Evolutionary conservation across 495 filamentous ascomycete genomes (phyloP).

Genomic region (Xeromyces bisporus): DNA sequence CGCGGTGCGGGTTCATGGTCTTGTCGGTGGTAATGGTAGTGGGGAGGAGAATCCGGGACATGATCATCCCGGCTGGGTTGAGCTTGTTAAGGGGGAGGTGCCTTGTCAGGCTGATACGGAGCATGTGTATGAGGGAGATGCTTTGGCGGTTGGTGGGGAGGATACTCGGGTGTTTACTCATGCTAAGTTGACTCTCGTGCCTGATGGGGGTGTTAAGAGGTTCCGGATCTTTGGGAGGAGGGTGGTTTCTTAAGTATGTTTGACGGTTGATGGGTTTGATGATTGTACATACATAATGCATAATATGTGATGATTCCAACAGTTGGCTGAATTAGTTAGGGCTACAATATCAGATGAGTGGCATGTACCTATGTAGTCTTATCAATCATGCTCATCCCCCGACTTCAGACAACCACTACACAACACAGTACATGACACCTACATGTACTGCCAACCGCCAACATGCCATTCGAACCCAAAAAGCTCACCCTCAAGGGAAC

Average conservation of each 20-base stretch:
- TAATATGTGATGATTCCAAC: too few species aligned
- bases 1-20: constrained; percentile 39
- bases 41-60: constrained; percentile 33
- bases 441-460: too few species aligned
- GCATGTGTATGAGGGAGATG: constrained; percentile 45
- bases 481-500: background rate
- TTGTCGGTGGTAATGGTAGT: constrained; percentile 44
- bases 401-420: too few species aligned
- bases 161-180: constrained; percentile 49
- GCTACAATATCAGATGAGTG: too few species aligned
- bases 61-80: constrained; percentile 51
- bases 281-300: too few species aligned
- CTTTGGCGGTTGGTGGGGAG: constrained; percentile 16
- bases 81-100: constrained; percentile 48
- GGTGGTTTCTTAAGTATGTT: constrained; percentile 9
- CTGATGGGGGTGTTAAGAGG: constrained; percentile 82
- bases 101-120: constrained; percentile 62
- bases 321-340: too few species aligned
- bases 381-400: too few species aligned
- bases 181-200: constrained; percentile 78
- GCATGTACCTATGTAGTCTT: too few species aligned
- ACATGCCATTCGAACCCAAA: background rate
- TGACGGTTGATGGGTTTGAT: too few species aligned
- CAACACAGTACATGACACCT: too few species aligned
- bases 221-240: constrained; percentile 65